Conservation (phyloP, 2,329 filamentous ascomycete species). For the Talaromyces sp. region DNA sequence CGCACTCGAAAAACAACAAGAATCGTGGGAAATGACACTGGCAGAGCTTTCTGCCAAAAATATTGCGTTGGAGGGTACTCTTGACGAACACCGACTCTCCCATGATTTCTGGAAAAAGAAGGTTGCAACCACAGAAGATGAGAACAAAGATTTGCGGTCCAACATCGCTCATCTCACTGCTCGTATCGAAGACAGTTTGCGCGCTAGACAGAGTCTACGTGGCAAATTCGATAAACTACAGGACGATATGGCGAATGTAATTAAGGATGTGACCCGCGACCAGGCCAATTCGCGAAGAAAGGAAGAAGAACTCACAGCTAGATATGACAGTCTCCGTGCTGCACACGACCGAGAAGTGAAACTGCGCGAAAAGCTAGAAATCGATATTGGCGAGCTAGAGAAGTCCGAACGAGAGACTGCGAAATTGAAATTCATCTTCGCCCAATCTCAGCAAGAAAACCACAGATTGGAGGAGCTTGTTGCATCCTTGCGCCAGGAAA, state of each 20-base stretch:
- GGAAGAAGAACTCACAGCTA: slow-evolving; percentile 55
- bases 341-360: slow-evolving; percentile 66
- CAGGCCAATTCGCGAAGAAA: slow-evolving; percentile 72
- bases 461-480: slow-evolving; percentile 61
- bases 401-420: slow-evolving; percentile 71
- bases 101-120: slow-evolving; percentile 58
- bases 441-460: slow-evolving; percentile 56
- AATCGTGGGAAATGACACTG: slow-evolving; percentile 51
- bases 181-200: slow-evolving; percentile 81
- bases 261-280: slow-evolving; percentile 76
- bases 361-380: slow-evolving; percentile 57
- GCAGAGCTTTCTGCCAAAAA: slow-evolving; percentile 57
- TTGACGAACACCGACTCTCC: slow-evolving; percentile 62
- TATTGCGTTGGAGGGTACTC: slow-evolving; percentile 56
- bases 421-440: slow-evolving; percentile 74
- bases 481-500: slow-evolving; percentile 49
- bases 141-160: slow-evolving; percentile 70
- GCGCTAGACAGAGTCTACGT: slow-evolving; percentile 78
- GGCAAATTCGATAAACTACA: slow-evolving; percentile 80
- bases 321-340: slow-evolving; percentile 53
- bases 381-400: slow-evolving; percentile 59
- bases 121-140: slow-evolving; percentile 53
- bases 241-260: slow-evolving; percentile 76
- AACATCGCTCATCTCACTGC: slow-evolving; percentile 69
- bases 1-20: slow-evolving; percentile 66